Evolutionary conservation across 805 yeast species (phyloP), one percentile per base, ranked within the genome.

Genomic region (Debaryomyces hansenii): DNA sequence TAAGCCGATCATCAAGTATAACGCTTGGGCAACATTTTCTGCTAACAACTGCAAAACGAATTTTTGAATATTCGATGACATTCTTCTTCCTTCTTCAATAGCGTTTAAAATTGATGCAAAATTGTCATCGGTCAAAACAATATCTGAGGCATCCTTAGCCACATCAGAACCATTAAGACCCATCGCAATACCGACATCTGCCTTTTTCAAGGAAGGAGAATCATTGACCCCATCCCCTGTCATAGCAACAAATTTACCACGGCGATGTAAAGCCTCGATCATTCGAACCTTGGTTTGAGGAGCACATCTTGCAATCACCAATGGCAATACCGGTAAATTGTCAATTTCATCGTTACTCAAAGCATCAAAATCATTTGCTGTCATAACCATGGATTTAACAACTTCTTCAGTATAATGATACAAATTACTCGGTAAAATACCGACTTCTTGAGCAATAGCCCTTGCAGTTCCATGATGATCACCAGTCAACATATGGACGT

Each of bases 121-220:
- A 63, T 86, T 86, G 62, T 86, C 92, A 48, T 69, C 74, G 20
- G 85, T 77, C 42, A 86, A 73, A n/a, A 86, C 87, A 63, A 86
- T 84, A 63, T 86, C 92, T 37, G 87, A 76, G 6, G 90, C 90
- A 62, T 85, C 89, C 62, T 86, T 86, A 12, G 92, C 92, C 35
- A 86, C 92, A 69, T 86, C 92, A 11, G 88, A 82, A 5, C 92
- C 92, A 49, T 84, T 79, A 29, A 66, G 54, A 40, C 92, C 92
- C 92, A 86, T 86, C 8, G 92, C 90, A 62, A 86, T 85, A 53
- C 92, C 92, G 46, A 86, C 88, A 64, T 86, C 90, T 4, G 92
- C 85, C 53, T 74, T 81, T 61, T 85, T 85, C 65, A 86, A 70
- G 31, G 87, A 79, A 20, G 92, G 92, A 2, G 90, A 84, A 60